Evolutionary conservation across 192 early-diverging fungal genomes (phyloP).

Genomic region (Allomyces macrogynus): DNA sequence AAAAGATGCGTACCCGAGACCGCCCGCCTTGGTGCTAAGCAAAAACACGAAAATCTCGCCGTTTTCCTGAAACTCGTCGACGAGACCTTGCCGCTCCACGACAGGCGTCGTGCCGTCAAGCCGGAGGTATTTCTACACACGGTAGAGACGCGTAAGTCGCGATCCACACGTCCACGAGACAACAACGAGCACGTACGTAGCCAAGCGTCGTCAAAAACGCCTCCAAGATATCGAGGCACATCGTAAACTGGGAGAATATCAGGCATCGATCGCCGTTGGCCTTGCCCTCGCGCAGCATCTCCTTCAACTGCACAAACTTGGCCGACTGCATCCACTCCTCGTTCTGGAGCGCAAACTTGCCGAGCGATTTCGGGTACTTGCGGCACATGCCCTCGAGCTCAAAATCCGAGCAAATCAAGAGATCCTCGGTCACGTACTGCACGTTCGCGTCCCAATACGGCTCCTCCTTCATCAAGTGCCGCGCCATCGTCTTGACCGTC

Average conservation of each 20-base stretch:
- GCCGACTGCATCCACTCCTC: constrained; percentile 49
- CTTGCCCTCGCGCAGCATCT: constrained; percentile 28
- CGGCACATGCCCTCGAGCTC: constrained; percentile 53
- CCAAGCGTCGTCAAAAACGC: constrained; percentile 15
- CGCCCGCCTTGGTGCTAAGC: constrained; percentile 58
- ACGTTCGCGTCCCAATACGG: constrained; percentile 54
- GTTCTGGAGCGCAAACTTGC: constrained; percentile 22
- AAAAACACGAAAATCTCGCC: constrained; percentile 37
- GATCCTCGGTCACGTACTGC: constrained; percentile 48
- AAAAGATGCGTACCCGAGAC: constrained; percentile 24
- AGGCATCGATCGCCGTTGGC: constrained; percentile 21
- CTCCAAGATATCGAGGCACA: constrained; percentile 32
- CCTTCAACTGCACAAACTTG: constrained; percentile 43
- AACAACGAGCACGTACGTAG: constrained; percentile 8
- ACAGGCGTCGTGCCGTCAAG: constrained; percentile 51
- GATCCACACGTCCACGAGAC: background rate
- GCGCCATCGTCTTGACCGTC: constrained; percentile 41
- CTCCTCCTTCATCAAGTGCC: constrained; percentile 30
- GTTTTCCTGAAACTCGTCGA: constrained; percentile 55
- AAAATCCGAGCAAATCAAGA: constrained; percentile 55
- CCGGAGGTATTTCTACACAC: constrained; percentile 16
- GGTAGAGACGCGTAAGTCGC: too few relatives aligned
- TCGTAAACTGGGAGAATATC: constrained; percentile 31
- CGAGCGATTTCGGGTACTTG: constrained; percentile 19
- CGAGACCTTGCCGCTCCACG: constrained; percentile 45